Conservation (phyloP, 768 basidiomycete species). For the Lactarius pseudohatsudake region DNA sequence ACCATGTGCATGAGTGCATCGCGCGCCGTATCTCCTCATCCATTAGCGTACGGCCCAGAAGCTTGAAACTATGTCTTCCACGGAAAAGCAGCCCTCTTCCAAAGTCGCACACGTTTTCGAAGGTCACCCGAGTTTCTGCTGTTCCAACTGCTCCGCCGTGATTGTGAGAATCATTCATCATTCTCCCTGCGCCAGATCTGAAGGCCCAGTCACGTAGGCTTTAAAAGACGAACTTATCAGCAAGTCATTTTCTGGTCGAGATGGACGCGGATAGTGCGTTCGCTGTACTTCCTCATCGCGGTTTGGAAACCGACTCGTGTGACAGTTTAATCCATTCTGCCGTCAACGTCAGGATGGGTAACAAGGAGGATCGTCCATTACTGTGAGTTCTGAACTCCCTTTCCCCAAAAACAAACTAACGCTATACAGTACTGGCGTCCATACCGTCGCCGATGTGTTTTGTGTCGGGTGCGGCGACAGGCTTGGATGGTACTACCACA, state of each 20-base stretch:
- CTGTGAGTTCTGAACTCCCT: conserved; percentile 46
- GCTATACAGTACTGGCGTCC: conserved; percentile 64
- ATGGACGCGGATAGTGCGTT: conserved; percentile 77
- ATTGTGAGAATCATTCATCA: conserved; percentile 48
- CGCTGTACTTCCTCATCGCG: not conserved
- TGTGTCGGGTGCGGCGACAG: conserved; percentile 79
- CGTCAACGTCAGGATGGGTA: conserved; percentile 70
- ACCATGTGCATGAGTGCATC: not conserved
- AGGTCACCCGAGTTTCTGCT: conserved; percentile 68
- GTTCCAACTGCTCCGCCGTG: conserved; percentile 65
- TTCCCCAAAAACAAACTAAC: conserved; percentile 5
- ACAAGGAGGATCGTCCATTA: conserved; percentile 70
- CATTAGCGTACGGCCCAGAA: not conserved
- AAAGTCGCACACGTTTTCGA: conserved; percentile 62
- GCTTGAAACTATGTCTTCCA: conserved; percentile 13
- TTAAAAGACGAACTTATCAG: conserved; percentile 84
- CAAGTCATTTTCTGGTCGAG: conserved; percentile 81
- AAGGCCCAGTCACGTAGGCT: conserved; percentile 43
- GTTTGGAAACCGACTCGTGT: conserved; percentile 3
- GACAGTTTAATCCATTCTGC: conserved; percentile 74
- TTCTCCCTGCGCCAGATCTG: conserved; percentile 11
- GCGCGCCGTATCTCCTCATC: not conserved
- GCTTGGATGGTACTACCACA: conserved; percentile 82
- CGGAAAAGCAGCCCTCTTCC: conserved; percentile 27
- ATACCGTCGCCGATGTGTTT: conserved; percentile 78